Evolutionary conservation across 2,329 filamentous ascomycete genomes (phyloP), one percentile per base, ranked within the genome.

Genomic region (Fusarium concolor): DNA sequence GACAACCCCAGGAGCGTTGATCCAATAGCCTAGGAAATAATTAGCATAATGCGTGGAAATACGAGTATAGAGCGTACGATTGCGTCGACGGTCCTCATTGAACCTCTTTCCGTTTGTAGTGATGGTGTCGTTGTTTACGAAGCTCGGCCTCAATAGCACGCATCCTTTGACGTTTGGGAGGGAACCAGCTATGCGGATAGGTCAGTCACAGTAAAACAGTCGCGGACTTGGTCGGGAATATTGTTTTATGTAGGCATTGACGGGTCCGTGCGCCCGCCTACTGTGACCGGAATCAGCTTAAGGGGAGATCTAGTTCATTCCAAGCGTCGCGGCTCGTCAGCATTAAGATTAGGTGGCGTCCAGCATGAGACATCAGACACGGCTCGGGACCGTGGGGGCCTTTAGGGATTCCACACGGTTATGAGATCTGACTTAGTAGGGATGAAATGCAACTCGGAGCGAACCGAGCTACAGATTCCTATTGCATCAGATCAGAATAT

Each of bases 11-110:
- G 4, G 0, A 65, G 43, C 8, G 33, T 5, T 35, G 35, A 42
- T 53, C 64, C 59, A 0, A 65, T 50, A 2, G 24, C 17, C 61
- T 59, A 9, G 17, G 9, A n/a, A 7, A 6, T 22, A 11, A 15
- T 51, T 14, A 51, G 35, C 20, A 24, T 9, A 22, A 3, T 17
- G 22, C 26, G 26, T 17, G 14, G 17, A 43, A 18, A 9, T 28
- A 14, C 17, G 6, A n/a, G 12, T 4, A 24, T 43, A 4, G 41
- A 33, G 14, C 56, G 3, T 56, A 60, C 60, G 44, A 63, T 50
- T 4, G 29, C 41, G 1, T 17, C 28, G 2, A 15, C 38, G 24
- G 31, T 55, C 3, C 22, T 8, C 47, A 57, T 57, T 20, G 17
- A 38, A 18, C 22, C 11, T 18, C n/a, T n/a, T 9, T 18, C n/a